Percentiles rank a stretch among this genome's conserved stretches.
phyloP scores from a whole-genome alignment of 345 rosid genomes.

The Toxicodendron radicans region DNA sequence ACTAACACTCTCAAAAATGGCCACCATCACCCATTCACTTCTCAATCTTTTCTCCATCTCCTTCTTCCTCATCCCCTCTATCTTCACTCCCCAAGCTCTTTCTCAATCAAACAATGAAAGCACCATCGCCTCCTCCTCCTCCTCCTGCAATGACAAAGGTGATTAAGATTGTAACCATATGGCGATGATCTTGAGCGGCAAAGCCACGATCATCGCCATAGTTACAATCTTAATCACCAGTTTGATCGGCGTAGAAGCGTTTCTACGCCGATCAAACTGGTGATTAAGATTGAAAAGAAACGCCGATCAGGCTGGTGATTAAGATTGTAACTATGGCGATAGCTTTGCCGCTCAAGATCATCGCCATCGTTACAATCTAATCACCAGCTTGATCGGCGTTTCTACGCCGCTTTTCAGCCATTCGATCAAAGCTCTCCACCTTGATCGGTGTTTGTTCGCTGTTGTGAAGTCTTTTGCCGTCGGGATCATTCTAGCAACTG shows the following conservation, averaged over 20 bases:
- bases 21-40: constrained; percentile 20
- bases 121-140: constrained; percentile 16
- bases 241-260: constrained; percentile 73
- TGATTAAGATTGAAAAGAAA: too few species aligned
- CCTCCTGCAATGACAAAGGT: constrained; percentile 51
- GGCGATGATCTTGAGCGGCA: too few species aligned
- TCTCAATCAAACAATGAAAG: constrained; percentile 30
- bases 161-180: too few species aligned
- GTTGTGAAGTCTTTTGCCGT: constrained; percentile 68
- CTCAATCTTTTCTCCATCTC: constrained; percentile 4
- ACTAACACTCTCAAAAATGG: not conserved
- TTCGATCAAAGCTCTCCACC: constrained; percentile 55
- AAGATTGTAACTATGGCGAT: too few species aligned
- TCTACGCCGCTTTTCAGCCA: constrained; percentile 54
- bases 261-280: constrained; percentile 49
- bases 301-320: too few species aligned
- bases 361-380: constrained; percentile 51
- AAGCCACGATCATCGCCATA: constrained; percentile 52
- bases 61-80: constrained; percentile 23
- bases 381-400: constrained; percentile 68
- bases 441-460: constrained; percentile 53
- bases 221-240: constrained; percentile 52
- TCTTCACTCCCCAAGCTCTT: constrained; percentile 14
- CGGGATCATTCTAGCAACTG: constrained; percentile 80
- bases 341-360: constrained; percentile 54